A percentile compares a stretch with the other conserved stretches of the same genome.
phyloP scores from a whole-genome alignment of 2,329 filamentous ascomycete genomes.

The Ascochyta pisi region DNA sequence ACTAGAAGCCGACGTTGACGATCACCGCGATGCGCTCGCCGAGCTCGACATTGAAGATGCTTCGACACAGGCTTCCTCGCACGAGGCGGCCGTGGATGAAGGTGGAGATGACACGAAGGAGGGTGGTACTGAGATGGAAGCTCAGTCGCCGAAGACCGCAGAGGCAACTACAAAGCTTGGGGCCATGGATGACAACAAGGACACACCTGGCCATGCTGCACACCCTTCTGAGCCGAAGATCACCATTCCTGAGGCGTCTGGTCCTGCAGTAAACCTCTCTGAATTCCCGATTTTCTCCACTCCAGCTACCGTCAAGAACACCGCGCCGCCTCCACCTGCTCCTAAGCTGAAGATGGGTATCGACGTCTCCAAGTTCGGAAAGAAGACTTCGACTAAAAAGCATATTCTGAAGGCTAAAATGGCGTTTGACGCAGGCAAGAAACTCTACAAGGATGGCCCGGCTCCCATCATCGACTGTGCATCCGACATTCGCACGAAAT shows the following conservation, averaged over 20 bases:
- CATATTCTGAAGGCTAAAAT: background rate
- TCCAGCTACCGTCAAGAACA: constrained; percentile 27
- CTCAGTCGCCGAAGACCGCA: background rate
- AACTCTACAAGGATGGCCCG: constrained; percentile 8
- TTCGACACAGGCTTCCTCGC: background rate
- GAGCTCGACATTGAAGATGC: constrained; percentile 13
- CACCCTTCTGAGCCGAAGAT: background rate
- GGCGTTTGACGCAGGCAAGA: background rate
- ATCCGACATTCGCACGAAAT: constrained; percentile 32
- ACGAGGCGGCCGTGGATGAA: background rate
- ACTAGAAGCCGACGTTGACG: constrained; percentile 21
- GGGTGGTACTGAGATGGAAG: background rate
- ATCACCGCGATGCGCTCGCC: constrained; percentile 15
- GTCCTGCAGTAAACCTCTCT: background rate
- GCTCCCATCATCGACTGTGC: constrained; percentile 20
- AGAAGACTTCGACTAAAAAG: constrained; percentile 14
- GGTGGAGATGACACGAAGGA: background rate
- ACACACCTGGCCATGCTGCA: too few species aligned
- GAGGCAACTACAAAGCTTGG: background rate
- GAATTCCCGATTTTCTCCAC: constrained; percentile 23
- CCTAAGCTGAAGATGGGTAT: constrained; percentile 31
- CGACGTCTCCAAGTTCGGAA: constrained; percentile 30
- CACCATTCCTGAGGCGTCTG: background rate
- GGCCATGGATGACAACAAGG: background rate
- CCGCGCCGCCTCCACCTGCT: constrained; percentile 26